These are phyloP conservation scores for Ceratobasidium sp. DNA, from an alignment of 1,284 basidiomycete species.

Conservation along the genomic window DNA sequence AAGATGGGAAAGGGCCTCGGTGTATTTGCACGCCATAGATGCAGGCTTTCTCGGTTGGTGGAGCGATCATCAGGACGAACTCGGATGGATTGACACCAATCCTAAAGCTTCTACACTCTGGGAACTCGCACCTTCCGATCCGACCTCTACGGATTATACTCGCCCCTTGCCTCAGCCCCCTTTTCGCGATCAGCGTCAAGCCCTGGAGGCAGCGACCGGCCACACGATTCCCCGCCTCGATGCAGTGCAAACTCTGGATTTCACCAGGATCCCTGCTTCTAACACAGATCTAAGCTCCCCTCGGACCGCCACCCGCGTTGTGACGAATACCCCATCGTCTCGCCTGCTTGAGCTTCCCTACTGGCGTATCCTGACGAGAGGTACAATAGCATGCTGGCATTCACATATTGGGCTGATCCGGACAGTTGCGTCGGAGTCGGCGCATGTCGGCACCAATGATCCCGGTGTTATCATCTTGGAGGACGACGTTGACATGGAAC, in stretches of 20 bases:
- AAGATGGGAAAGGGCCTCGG: conserved; percentile 40
- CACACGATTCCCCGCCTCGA: conserved; percentile 20
- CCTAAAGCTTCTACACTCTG: conserved; percentile 37
- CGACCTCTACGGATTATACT: conserved; percentile 31
- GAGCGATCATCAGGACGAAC: conserved; percentile 38
- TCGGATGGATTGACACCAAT: conserved; percentile 4
- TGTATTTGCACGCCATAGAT: conserved; percentile 41
- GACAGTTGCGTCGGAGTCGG: conserved; percentile 45
- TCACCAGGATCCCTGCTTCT: background rate
- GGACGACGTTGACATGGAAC: conserved; percentile 72
- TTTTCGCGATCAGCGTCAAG: conserved; percentile 36
- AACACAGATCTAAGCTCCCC: conserved; percentile 25
- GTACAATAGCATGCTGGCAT: conserved; percentile 74
- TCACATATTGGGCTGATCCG: conserved; percentile 68
- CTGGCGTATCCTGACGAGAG: conserved; percentile 56
- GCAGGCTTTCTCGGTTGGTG: conserved; percentile 34
- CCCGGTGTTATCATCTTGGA: conserved; percentile 67
- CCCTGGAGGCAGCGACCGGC: conserved; percentile 34
- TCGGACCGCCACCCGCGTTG: conserved; percentile 38
- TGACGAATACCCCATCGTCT: conserved; percentile 23
- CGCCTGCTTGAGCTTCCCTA: conserved; percentile 36
- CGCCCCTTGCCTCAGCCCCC: conserved; percentile 34
- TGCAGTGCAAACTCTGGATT: conserved; percentile 9
- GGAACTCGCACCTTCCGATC: conserved; percentile 38
- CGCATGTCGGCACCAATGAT: conserved; percentile 48